Percentiles rank a stretch among this genome's conserved stretches.
These are phyloP conservation scores for Ceratobasidium sp. DNA, from an alignment of 1,284 basidiomycete genomes.

Conservation along the genomic window DNA sequence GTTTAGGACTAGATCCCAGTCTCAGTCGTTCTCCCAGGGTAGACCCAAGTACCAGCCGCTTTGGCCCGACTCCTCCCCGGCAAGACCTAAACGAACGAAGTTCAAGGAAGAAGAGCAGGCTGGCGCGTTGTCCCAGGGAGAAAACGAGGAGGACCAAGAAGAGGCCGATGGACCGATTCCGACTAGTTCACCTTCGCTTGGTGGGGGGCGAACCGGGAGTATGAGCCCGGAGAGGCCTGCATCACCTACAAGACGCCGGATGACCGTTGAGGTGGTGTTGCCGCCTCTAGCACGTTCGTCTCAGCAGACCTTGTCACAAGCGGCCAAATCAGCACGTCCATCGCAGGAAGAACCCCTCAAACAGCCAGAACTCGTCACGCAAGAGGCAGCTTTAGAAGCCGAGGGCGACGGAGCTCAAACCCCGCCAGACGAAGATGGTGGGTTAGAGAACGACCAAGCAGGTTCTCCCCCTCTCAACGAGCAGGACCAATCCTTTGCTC, in stretches of 20 bases:
- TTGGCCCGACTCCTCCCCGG: not conserved
- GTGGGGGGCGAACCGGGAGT: conserved; percentile 1
- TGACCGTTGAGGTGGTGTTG: not conserved
- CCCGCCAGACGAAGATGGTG: not conserved
- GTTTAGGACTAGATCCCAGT: conserved; percentile 1
- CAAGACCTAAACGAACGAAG: not conserved
- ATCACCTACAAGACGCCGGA: conserved; percentile 2
- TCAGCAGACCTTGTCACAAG: not conserved
- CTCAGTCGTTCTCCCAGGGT: not conserved
- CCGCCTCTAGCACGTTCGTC: conserved; percentile 2
- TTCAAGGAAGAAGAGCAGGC: not conserved
- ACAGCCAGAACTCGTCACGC: not conserved
- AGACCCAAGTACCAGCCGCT: not conserved
- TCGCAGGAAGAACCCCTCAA: not conserved
- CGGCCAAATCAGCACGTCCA: not conserved
- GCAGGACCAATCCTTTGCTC: conserved; percentile 20
- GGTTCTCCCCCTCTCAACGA: not conserved
- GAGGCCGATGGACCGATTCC: conserved; percentile 11
- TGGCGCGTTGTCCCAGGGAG: not conserved
- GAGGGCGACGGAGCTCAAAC: not conserved
- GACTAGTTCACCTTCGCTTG: conserved; percentile 16
- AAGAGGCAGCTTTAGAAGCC: not conserved
- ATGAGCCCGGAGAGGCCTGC: not conserved
- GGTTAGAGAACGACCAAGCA: not conserved
- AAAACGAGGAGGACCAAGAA: not conserved